Base-by-base conservation (phyloP, 108 stramenopile species). In the Cyclotella atomus region DNA sequence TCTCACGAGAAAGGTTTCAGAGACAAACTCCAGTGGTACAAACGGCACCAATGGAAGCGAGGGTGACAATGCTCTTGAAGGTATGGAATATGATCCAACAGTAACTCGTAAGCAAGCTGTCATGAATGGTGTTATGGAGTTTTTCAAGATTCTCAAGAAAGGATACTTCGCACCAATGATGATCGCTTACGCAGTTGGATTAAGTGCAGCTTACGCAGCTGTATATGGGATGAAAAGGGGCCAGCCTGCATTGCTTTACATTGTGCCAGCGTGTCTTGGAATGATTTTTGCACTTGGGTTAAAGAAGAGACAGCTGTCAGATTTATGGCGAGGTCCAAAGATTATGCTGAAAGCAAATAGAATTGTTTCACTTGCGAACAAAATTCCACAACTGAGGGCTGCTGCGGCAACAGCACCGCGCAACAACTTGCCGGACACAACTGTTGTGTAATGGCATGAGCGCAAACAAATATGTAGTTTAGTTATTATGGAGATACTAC, bases 181-280 rank as follows among this genome's bases (percentile, higher is more conserved):
- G 32, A 64, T 88, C 23, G 90, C 93, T 24, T 97, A 96, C 74
- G 91, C 96, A 43, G 66, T 96, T 41, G 95, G 96, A 12, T 81
- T 97, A 50, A 59, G 83, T 47, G 91, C 92, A 86, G 95, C 97
- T 16, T 96, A 97, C 68, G 56, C 84, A 29, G 96, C 95, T 0
- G 97, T 97, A 6, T 91, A 90, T 57, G n/a, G 83, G 16, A 95
- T 91, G 85, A 59, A 86, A 8, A 87, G 84, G 84, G 96, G 95
- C 9, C 97, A 97, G 76, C 96, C 97, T 8, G 94, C 97, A 5
- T 71, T 97, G 43, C 78, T 97, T 54, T 97, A 97, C 77, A 68
- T 97, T 28, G 97, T 96, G 17, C 97, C 97, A 17, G 84, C 84
- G 60, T 94, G 93, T 33, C 85, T 97, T 47, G 96, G 96, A 36